A percentile compares a stretch with the other conserved stretches of the same genome.
These are phyloP conservation scores for Erysimum cheiri DNA, from an alignment of 441 rosid species.

Conservation along the genomic window DNA sequence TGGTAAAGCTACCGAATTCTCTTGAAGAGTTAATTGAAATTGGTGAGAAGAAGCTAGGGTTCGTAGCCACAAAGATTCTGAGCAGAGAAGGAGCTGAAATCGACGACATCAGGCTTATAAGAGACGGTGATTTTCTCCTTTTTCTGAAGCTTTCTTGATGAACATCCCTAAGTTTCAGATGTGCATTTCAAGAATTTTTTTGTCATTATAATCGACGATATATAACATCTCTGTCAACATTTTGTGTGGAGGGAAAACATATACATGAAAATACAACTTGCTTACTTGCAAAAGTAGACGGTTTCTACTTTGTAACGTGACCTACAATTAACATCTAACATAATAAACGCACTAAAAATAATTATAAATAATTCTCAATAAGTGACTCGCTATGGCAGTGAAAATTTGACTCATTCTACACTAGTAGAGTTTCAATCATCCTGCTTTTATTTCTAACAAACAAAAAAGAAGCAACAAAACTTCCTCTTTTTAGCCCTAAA, in stretches of 20 bases:
- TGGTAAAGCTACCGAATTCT: slow-evolving; percentile 64
- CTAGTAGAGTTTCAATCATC: not conserved
- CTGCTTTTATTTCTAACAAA: slow-evolving; percentile 26
- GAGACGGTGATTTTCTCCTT: slow-evolving; percentile 88
- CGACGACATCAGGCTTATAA: slow-evolving; percentile 71
- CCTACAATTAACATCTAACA: not conserved
- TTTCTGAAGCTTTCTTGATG: slow-evolving; percentile 48
- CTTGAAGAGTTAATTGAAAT: slow-evolving; percentile 64
- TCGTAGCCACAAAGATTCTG: slow-evolving; percentile 55
- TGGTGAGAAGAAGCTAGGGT: slow-evolving; percentile 67
- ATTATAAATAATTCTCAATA: not conserved
- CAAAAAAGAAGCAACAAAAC: slow-evolving; percentile 31
- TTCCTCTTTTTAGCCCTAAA: slow-evolving; percentile 38
- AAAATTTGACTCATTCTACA: not conserved
- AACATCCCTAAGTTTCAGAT: not conserved
- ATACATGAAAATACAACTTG: not conserved
- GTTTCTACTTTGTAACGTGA: not conserved
- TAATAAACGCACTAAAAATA: not conserved
- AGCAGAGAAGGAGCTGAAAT: slow-evolving; percentile 75
- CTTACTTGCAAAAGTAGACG: not conserved
- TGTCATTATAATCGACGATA: not conserved
- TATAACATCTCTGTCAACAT: not conserved
- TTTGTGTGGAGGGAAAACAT: not conserved
- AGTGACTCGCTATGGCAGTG: not conserved
- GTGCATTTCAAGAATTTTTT: not conserved